phyloP scores from a whole-genome alignment of 768 basidiomycete genomes.

The Pulveroboletus sp. region DNA sequence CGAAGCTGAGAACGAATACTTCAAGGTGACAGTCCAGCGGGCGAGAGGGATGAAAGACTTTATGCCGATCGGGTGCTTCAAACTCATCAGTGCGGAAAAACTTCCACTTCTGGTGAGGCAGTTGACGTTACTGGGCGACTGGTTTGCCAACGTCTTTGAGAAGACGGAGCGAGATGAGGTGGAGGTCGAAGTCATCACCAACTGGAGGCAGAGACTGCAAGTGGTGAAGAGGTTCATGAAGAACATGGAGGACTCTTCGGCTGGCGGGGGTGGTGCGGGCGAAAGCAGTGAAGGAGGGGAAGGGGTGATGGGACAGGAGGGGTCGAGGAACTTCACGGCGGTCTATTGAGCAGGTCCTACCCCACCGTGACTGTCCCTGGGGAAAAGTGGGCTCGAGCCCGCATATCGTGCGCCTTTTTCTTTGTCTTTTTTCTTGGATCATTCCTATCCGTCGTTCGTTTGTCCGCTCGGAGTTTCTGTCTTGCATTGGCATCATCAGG shows the following conservation, averaged over 20 bases:
- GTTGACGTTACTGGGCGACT: conserved; percentile 81
- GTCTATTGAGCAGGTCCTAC: conserved; percentile 35
- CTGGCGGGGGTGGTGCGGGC: conserved; percentile 18
- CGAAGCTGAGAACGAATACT: conserved; percentile 88
- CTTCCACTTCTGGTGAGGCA: conserved; percentile 87
- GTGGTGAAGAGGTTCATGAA: conserved; percentile 66
- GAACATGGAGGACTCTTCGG: conserved; percentile 19
- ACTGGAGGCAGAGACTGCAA: conserved; percentile 81
- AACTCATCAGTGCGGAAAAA: conserved; percentile 85
- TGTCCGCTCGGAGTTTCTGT: conserved; percentile 9
- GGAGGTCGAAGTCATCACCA: conserved; percentile 77
- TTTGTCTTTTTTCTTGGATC: not conserved
- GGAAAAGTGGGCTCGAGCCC: conserved; percentile 2
- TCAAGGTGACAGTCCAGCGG: conserved; percentile 89
- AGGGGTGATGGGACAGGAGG: conserved; percentile 50
- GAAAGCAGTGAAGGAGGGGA: conserved; percentile 27
- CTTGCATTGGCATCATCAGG: conserved; percentile 9
- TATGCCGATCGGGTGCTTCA: conserved; percentile 88
- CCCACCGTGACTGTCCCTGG: not conserved
- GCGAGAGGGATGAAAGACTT: conserved; percentile 92
- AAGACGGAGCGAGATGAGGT: conserved; percentile 67
- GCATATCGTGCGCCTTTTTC: not conserved
- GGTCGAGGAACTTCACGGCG: conserved; percentile 55
- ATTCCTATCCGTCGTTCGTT: conserved; percentile 15
- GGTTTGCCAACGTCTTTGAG: conserved; percentile 83